Evolutionary conservation across 1,139 yeast genomes (phyloP).

Genomic region (Saccharomyces hybrid): DNA sequence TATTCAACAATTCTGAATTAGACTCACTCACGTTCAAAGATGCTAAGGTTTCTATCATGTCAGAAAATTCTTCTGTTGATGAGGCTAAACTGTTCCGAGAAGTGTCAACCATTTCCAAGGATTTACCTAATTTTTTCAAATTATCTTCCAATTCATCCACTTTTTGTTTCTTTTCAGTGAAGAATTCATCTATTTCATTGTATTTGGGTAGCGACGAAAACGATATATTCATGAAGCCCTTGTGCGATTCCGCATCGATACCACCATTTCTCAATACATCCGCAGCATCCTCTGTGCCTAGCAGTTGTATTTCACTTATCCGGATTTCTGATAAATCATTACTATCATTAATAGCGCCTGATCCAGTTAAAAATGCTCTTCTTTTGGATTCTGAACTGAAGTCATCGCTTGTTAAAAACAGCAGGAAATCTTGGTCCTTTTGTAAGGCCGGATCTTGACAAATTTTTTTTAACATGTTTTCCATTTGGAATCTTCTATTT

Average conservation of each 20-base stretch:
- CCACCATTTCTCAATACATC: constrained; percentile 29
- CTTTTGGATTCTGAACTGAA: constrained; percentile 60
- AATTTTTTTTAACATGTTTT: constrained; percentile 73
- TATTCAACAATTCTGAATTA: constrained; percentile 52
- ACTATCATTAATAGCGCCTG: constrained; percentile 43
- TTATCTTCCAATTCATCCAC: constrained; percentile 70
- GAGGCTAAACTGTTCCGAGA: constrained; percentile 71
- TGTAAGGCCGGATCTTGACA: constrained; percentile 50
- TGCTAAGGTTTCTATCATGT: constrained; percentile 50
- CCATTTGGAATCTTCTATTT: constrained; percentile 77
- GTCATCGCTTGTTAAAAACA: constrained; percentile 71
- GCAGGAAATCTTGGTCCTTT: constrained; percentile 64
- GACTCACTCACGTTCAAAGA: constrained; percentile 68
- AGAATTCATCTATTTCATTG: constrained; percentile 74
- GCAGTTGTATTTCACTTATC: constrained; percentile 27
- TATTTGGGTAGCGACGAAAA: constrained; percentile 43
- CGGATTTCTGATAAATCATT: constrained; percentile 39
- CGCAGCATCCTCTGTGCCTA: constrained; percentile 31
- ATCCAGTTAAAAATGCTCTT: constrained; percentile 50
- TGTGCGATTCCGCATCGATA: constrained; percentile 24
- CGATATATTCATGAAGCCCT: constrained; percentile 29
- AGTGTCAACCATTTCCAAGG: constrained; percentile 65
- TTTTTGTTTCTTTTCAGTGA: constrained; percentile 59
- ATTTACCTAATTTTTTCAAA: constrained; percentile 58
- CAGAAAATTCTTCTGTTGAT: constrained; percentile 57